Evolutionary conservation across 202 grass and related monocot genomes (phyloP).

Genomic region (Bolboschoenoplectus hybrid): DNA sequence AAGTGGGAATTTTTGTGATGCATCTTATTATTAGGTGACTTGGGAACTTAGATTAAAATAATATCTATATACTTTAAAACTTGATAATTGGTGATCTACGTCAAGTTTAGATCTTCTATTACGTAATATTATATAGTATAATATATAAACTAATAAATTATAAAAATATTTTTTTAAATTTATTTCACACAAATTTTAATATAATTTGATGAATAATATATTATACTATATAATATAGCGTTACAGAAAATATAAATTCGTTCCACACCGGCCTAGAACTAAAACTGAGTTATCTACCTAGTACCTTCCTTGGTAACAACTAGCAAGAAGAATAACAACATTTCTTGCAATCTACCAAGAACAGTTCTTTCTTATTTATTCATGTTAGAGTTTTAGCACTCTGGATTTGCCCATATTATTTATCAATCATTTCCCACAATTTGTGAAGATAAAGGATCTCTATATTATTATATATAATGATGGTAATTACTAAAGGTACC

Average conservation of each 20-base stretch:
- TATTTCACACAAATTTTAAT: too few species aligned
- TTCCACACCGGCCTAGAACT: too few species aligned
- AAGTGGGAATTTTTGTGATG: neutral
- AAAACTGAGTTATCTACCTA: neutral
- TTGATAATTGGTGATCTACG: neutral
- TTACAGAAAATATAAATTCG: too few species aligned
- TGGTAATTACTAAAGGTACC: neutral
- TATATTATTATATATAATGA: neutral
- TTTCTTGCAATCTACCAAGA: neutral
- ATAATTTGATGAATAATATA: too few species aligned
- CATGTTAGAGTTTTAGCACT: neutral
- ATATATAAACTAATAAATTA: too few species aligned
- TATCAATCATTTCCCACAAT: neutral
- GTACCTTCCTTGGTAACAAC: neutral
- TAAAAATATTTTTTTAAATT: too few species aligned
- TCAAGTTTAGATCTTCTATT: too few species aligned
- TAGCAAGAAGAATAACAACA: neutral
- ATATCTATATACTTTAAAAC: slow-evolving; percentile 14
- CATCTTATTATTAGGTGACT: neutral
- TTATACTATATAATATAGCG: too few species aligned
- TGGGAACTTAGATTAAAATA: neutral
- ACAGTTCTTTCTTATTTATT: neutral
- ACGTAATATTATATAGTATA: too few species aligned
- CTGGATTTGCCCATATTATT: neutral
- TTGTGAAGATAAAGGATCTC: neutral